A percentile compares a stretch with the other conserved stretches of the same genome.
These are phyloP conservation scores for Acrocalymma vagum DNA, from an alignment of 2,329 filamentous ascomycete species.

Conservation along the genomic window DNA sequence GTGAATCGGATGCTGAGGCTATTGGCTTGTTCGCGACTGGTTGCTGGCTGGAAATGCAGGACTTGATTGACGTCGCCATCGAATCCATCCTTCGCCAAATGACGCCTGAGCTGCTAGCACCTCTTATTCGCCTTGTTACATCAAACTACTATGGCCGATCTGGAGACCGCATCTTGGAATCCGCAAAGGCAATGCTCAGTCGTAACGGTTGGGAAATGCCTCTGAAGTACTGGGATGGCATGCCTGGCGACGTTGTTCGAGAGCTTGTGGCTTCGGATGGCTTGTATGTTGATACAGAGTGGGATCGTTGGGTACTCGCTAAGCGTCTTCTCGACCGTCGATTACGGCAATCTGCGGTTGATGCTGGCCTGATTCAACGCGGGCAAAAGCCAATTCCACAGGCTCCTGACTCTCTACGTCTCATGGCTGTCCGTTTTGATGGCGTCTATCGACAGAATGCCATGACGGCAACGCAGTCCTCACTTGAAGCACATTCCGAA, in stretches of 20 bases:
- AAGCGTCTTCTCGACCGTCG: constrained; percentile 63
- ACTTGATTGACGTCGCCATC: constrained; percentile 62
- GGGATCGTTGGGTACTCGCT: constrained; percentile 65
- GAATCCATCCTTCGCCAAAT: constrained; percentile 64
- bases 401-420: constrained; percentile 56
- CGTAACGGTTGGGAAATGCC: constrained; percentile 66
- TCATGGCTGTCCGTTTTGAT: constrained; percentile 63
- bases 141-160: constrained; percentile 64
- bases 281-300: constrained; percentile 66
- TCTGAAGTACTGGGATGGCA: constrained; percentile 63
- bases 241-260: constrained; percentile 65
- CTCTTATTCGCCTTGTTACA: constrained; percentile 62
- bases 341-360: constrained; percentile 56
- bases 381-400: constrained; percentile 54
- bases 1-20: constrained; percentile 62
- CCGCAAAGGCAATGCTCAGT: constrained; percentile 67
- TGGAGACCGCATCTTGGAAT: constrained; percentile 63
- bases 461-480: constrained; percentile 42
- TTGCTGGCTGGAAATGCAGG: constrained; percentile 67
- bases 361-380: constrained; percentile 56
- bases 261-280: constrained; percentile 67
- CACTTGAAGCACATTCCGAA: constrained; percentile 54
- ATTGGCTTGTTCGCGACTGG: constrained; percentile 64
- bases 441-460: constrained; percentile 59
- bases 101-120: constrained; percentile 58